phyloP scores from a whole-genome alignment of 2,329 filamentous ascomycete genomes.

The Amylocarpus encephaloides region DNA sequence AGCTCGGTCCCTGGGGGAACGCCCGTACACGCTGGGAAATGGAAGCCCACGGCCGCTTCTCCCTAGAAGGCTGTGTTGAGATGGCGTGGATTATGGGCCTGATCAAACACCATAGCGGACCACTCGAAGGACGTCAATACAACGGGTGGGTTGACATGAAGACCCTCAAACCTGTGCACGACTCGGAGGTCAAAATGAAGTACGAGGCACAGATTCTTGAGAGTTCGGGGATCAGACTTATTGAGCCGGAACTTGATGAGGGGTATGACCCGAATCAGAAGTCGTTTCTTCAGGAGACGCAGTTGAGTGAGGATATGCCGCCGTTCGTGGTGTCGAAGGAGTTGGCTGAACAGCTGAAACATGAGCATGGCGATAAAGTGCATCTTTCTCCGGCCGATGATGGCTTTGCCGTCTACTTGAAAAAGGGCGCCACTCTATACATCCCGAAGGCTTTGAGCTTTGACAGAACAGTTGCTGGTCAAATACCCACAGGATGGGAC shows the following conservation, averaged over 20 bases:
- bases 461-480: conserved; percentile 52
- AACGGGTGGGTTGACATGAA: background rate
- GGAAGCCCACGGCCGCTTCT: background rate
- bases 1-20: background rate
- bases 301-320: background rate
- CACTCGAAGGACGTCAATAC: background rate
- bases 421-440: background rate
- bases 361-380: background rate
- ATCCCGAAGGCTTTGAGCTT: background rate
- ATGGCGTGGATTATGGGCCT: background rate
- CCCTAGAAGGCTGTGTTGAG: background rate
- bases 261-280: background rate
- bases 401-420: background rate
- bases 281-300: background rate
- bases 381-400: background rate
- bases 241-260: background rate
- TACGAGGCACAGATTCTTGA: background rate
- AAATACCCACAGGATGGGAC: conserved; percentile 93
- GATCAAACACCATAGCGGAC: background rate
- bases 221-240: background rate
- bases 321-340: background rate
- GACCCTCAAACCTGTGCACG: background rate
- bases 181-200: background rate
- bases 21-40: background rate
- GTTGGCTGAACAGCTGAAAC: background rate